Conservation (phyloP, 208 protist species). For the Strigomonas culicis region DNA sequence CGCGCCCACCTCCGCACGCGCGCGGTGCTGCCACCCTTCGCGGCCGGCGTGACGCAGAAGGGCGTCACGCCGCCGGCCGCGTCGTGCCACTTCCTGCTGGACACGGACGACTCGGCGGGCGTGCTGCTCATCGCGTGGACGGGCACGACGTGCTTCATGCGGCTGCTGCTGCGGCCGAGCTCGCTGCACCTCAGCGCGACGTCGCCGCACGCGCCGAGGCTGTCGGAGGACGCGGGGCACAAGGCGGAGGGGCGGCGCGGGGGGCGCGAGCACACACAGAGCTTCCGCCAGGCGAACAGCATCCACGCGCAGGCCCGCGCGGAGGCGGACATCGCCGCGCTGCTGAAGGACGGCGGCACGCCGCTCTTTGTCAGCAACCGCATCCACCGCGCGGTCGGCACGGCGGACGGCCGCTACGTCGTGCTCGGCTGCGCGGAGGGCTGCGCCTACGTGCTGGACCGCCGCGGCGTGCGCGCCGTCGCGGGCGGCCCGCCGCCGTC, state of each 20-base stretch:
- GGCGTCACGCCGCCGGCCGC: too few species aligned
- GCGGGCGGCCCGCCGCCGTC: background rate
- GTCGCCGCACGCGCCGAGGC: too few species aligned
- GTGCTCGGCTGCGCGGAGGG: background rate
- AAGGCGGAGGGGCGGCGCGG: background rate
- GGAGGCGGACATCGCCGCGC: background rate
- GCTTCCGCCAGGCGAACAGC: too few species aligned
- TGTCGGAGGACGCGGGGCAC: background rate
- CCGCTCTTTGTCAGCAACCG: background rate
- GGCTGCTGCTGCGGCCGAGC: background rate
- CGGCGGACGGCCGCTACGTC: background rate
- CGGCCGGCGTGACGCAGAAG: too few species aligned
- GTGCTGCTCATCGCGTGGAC: constrained; percentile 5
- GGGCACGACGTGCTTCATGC: constrained; percentile 2
- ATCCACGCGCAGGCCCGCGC: background rate
- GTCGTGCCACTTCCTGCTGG: too few species aligned
- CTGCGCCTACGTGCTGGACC: background rate
- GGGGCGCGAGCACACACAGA: too few species aligned
- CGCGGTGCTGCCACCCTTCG: too few species aligned
- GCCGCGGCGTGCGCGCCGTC: background rate
- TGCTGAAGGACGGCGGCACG: background rate
- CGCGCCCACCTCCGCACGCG: too few species aligned
- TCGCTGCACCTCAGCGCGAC: too few species aligned
- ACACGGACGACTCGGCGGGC: background rate
- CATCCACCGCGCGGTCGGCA: background rate